Percentiles rank a stretch among this genome's conserved stretches.
These are phyloP conservation scores for Tephrocybe rancida DNA, from an alignment of 768 basidiomycete genomes.

Conservation along the genomic window DNA sequence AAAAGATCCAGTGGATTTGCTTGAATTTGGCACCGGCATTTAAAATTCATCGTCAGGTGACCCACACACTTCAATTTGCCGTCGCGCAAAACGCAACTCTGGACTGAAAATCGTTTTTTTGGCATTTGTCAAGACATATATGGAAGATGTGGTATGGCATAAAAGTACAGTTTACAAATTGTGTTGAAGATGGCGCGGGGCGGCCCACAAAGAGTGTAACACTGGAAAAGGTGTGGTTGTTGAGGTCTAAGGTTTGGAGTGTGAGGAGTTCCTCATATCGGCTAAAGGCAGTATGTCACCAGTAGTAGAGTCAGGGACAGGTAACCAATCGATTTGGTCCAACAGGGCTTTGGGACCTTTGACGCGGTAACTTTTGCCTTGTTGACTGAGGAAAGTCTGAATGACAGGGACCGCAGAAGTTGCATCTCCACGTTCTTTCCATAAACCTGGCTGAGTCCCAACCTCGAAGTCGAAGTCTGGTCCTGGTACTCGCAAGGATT, in stretches of 20 bases:
- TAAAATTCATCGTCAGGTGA: not conserved
- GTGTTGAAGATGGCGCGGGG: too few species aligned
- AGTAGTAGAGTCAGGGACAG: not conserved
- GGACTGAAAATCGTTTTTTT: too few species aligned
- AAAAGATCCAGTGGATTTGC: not conserved
- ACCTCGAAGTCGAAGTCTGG: not conserved
- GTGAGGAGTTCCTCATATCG: not conserved
- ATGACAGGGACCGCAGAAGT: not conserved
- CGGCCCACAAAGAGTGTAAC: not conserved
- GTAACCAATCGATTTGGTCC: not conserved
- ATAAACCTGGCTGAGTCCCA: not conserved
- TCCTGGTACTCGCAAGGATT: not conserved
- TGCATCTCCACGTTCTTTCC: not conserved
- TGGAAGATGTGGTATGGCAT: too few species aligned
- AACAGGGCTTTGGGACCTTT: not conserved
- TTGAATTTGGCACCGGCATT: too few species aligned
- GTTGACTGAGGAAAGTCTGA: not conserved
- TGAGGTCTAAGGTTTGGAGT: not conserved
- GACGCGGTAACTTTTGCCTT: conserved; percentile 2
- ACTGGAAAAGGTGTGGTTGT: not conserved
- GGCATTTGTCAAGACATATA: too few species aligned
- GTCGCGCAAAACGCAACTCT: too few species aligned
- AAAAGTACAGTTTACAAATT: too few species aligned
- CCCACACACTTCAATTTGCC: too few species aligned
- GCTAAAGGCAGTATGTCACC: not conserved